Base-by-base conservation (phyloP, 83 land plant species). In the Diphasiastrum complanatum region DNA sequence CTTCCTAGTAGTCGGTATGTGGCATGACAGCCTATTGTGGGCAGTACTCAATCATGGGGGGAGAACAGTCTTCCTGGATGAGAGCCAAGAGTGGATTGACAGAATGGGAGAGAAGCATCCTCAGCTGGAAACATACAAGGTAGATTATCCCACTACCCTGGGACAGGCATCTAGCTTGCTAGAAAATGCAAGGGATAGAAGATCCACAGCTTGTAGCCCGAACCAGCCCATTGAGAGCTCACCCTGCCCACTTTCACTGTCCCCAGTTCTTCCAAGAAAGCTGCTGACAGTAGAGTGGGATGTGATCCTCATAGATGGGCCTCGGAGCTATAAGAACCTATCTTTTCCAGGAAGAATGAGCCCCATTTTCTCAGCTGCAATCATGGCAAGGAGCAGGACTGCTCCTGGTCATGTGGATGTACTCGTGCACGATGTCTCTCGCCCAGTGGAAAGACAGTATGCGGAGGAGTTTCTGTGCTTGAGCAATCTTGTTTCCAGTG, bases 11-110 rank as follows among this genome's bases (percentile, higher is more conserved):
- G 48, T 51, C 35, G 67, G 67, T n/a, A 33, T 64, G 26, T 33
- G 67, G 33, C 38, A 49, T 30, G 67, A 64, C 23, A 64, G 67
- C 25, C 33, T 64, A 32, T 12, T 64, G 60, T 64, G 67, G 67
- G 40, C 34, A 14, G 50, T 31, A 20, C 59, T 64, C 36, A 64
- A 64, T 23, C 50, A 50, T 30, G 67, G 60, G 2, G 67, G 67
- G 10, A 57, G 67, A 12, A 64, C 67, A 4, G 67, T 64, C 38
- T 64, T 64, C 67, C 60, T 64, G n/a, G 67, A 64, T 8, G 67
- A 64, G 25, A 48, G 38, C 59, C 33, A 64, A 37, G 67, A 64
- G 3, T 64, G 67, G 67, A 64, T 64, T 4, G 32, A 47, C n/a
- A 33, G 31, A 8, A 34, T 41, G 37, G 50, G 38, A n/a, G 65